Conservation (phyloP, 116 monocot genomes). For the Papilionanthe hybrid region DNA sequence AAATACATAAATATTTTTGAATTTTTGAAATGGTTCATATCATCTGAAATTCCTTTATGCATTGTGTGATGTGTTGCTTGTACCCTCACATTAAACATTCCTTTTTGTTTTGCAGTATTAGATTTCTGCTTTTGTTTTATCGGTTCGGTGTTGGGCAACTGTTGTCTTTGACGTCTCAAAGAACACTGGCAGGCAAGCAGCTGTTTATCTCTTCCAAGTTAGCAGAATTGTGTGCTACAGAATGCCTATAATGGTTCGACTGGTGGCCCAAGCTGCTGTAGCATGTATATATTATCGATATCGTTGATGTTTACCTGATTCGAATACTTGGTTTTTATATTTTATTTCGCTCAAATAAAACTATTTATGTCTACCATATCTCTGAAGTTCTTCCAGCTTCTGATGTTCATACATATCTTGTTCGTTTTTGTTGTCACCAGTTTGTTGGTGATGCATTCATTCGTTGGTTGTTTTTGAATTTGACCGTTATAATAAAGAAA, state of each 20-base stretch:
- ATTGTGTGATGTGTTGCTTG: neutral
- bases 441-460: no score
- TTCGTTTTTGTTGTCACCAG: no score
- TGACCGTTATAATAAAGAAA: no score
- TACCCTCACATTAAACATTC: neutral
- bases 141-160: neutral
- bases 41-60: no score
- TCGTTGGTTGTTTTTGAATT: no score
- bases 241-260: no score
- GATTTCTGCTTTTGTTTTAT: neutral
- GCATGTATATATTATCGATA: neutral
- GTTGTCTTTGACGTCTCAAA: no score
- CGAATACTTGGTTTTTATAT: neutral
- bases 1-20: neutral
- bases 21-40: neutral
- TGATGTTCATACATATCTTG: no score
- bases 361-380: no score
- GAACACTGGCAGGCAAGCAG: neutral
- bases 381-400: no score
- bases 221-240: neutral
- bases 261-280: neutral
- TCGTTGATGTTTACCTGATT: neutral
- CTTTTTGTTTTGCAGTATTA: neutral
- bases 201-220: neutral
- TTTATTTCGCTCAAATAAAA: neutral